Percentiles rank a stretch among this genome's conserved stretches.
Evolutionary conservation across 2,329 filamentous ascomycete genomes (phyloP).

Genomic region (Colletotrichum godetiae): DNA sequence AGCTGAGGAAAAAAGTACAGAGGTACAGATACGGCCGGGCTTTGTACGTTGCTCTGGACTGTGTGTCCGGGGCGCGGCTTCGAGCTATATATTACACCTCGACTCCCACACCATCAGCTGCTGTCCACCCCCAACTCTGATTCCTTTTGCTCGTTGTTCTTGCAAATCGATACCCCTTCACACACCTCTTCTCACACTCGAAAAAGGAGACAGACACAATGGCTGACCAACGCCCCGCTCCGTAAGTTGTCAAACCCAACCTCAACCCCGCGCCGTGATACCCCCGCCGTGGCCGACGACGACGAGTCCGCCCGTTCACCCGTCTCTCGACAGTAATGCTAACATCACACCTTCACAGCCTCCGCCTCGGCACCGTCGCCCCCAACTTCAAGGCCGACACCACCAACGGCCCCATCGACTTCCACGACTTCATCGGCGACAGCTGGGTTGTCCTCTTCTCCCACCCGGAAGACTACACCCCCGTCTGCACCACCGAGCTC

Average conservation of each 20-base stretch:
- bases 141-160: background rate
- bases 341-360: slow-evolving; percentile 49
- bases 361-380: slow-evolving; percentile 74
- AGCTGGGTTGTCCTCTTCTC: slow-evolving; percentile 87
- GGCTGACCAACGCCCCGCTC: slow-evolving; percentile 37
- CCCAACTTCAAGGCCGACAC: slow-evolving; percentile 89
- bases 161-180: background rate
- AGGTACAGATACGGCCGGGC: background rate
- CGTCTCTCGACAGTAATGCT: background rate
- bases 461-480: slow-evolving; percentile 91
- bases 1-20: background rate
- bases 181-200: background rate
- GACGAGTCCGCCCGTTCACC: background rate
- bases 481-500: slow-evolving; percentile 95
- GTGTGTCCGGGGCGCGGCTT: slow-evolving; percentile 8
- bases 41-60: background rate
- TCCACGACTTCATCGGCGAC: slow-evolving; percentile 84
- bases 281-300: background rate
- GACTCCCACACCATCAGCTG: slow-evolving; percentile 3
- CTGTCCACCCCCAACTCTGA: background rate
- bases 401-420: slow-evolving; percentile 81
- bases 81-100: slow-evolving; percentile 29
- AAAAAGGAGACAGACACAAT: slow-evolving; percentile 28
- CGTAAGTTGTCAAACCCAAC: slow-evolving; percentile 31
- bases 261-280: slow-evolving; percentile 8